Evolutionary conservation across 75 land plant species (phyloP).

Genomic region (Pseudotsuga menziesii): DNA sequence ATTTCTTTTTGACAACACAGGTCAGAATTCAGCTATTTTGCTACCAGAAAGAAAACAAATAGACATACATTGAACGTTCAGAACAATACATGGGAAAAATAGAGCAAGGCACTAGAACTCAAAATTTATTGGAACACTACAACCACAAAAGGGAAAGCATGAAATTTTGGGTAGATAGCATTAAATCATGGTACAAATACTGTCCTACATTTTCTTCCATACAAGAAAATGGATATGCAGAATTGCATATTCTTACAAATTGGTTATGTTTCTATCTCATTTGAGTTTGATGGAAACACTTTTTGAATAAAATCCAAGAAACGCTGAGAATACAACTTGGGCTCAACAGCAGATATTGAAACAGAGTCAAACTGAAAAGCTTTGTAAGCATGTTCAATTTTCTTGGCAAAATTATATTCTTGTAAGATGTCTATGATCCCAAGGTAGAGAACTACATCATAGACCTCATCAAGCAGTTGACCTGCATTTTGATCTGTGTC

Average conservation of each 20-base stretch:
- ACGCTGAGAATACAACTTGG: slow-evolving; percentile 72
- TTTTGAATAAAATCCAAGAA: slow-evolving; percentile 71
- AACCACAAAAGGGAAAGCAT: not conserved
- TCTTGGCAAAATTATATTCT: slow-evolving; percentile 86
- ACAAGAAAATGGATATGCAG: slow-evolving; percentile 10
- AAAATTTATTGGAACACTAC: too few relatives aligned
- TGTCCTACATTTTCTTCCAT: not conserved
- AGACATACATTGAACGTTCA: too few relatives aligned
- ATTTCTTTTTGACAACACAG: too few relatives aligned
- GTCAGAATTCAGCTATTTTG: too few relatives aligned
- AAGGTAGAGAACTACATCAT: slow-evolving; percentile 91
- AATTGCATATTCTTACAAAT: not conserved
- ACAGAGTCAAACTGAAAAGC: slow-evolving; percentile 90
- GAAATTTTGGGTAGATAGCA: not conserved
- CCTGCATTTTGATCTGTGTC: slow-evolving; percentile 11
- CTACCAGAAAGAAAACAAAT: too few relatives aligned
- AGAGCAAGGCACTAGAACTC: too few relatives aligned
- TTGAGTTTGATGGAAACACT: slow-evolving; percentile 63
- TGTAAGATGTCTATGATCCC: slow-evolving; percentile 98
- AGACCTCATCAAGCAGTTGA: slow-evolving; percentile 45
- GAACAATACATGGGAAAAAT: too few relatives aligned
- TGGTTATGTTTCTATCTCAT: not conserved
- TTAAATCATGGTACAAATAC: slow-evolving; percentile 1
- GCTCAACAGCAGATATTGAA: slow-evolving; percentile 95
- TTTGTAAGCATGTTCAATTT: slow-evolving; percentile 94